These are phyloP conservation scores for Cryphonectria radicalis DNA, from an alignment of 2,329 filamentous ascomycete species.

Conservation along the genomic window DNA sequence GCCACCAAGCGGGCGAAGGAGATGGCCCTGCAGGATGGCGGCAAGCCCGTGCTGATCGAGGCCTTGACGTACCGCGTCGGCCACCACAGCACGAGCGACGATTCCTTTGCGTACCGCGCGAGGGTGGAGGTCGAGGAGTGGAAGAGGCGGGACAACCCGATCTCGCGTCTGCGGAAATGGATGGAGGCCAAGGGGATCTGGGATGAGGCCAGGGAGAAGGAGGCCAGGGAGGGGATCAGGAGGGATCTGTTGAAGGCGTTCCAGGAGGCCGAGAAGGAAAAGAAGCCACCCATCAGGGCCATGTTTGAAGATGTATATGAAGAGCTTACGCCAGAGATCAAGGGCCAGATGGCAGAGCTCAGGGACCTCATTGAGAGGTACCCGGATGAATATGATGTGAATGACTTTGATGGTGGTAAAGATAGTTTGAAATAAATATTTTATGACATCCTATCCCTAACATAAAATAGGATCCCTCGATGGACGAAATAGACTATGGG, in stretches of 20 bases:
- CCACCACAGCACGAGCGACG: constrained; percentile 93
- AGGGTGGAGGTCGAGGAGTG: constrained; percentile 90
- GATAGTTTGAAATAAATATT: constrained; percentile 35
- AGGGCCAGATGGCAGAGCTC: constrained; percentile 74
- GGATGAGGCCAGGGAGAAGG: constrained; percentile 80
- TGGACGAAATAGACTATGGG: too few relatives aligned
- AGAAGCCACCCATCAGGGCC: constrained; percentile 71
- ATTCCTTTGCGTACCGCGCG: constrained; percentile 94
- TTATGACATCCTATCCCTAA: not conserved
- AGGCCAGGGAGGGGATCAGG: constrained; percentile 41
- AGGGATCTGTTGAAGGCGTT: constrained; percentile 80
- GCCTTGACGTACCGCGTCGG: constrained; percentile 98
- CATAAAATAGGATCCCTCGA: too few relatives aligned
- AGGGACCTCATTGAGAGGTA: constrained; percentile 81
- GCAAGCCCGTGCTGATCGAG: constrained; percentile 84
- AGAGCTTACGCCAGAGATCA: constrained; percentile 66
- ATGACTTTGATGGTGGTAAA: constrained; percentile 39
- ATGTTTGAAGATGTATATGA: constrained; percentile 93
- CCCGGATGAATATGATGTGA: constrained; percentile 84
- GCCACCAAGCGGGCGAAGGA: constrained; percentile 72
- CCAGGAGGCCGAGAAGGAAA: constrained; percentile 78
- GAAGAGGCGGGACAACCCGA: constrained; percentile 58
- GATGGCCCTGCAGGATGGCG: constrained; percentile 79
- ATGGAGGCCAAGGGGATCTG: constrained; percentile 83
- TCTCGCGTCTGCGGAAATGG: constrained; percentile 59